Percentiles rank a stretch among this genome's conserved stretches.
phyloP scores from a whole-genome alignment of 2,329 filamentous ascomycete species.

The Dactylellina sp. region DNA sequence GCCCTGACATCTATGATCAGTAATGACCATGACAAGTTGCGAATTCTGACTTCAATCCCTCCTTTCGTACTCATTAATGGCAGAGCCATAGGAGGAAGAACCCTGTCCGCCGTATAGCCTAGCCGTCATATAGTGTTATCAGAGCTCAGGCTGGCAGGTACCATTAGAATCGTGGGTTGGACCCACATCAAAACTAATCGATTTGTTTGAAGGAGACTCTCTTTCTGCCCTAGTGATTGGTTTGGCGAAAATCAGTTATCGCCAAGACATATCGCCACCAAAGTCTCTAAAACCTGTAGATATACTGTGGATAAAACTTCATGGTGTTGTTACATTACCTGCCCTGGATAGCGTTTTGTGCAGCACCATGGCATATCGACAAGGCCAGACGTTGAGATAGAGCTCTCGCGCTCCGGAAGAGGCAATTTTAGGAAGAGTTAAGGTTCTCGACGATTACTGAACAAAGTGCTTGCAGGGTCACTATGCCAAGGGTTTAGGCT shows the following conservation, averaged over 20 bases:
- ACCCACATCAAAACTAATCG: background rate
- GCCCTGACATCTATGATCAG: conserved; percentile 37
- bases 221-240: conserved; percentile 6
- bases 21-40: conserved; percentile 10
- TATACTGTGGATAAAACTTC: background rate
- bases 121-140: background rate
- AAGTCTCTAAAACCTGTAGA: background rate
- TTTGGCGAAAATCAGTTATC: background rate
- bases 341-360: background rate
- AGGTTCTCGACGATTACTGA: conserved; percentile 42
- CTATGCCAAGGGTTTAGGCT: conserved; percentile 9
- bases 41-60: background rate
- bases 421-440: conserved; percentile 2
- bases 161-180: conserved; percentile 3
- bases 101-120: background rate
- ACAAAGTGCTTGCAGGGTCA: conserved; percentile 31
- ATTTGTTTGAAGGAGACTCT: background rate
- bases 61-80: background rate
- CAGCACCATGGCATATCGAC: background rate
- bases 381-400: conserved; percentile 26
- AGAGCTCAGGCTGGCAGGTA: conserved; percentile 15
- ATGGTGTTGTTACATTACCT: background rate
- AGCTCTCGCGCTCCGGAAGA: conserved; percentile 34
- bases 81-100: background rate
- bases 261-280: background rate